Percentiles rank a stretch among this genome's conserved stretches.
Evolutionary conservation across 1,284 basidiomycete species (phyloP).

Genomic region (Stereum hirsutum): DNA sequence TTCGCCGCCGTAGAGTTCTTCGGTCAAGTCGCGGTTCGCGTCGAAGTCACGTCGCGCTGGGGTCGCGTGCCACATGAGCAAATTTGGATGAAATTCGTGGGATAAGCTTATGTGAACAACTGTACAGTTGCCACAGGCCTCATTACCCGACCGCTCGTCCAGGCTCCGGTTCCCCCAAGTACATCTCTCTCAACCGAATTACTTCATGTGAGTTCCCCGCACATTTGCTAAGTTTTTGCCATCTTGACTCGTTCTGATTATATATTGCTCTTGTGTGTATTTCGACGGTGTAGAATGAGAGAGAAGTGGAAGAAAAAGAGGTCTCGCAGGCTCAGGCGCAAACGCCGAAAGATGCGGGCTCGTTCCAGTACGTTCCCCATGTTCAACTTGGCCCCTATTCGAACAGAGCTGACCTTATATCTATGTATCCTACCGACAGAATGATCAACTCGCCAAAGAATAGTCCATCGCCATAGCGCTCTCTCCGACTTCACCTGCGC

Average conservation of each 20-base stretch:
- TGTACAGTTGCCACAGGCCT: slow-evolving; percentile 26
- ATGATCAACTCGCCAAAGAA: too few species aligned
- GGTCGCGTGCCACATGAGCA: slow-evolving; percentile 2
- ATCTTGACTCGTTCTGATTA: too few species aligned
- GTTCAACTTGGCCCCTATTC: too few species aligned
- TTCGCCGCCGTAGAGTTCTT: background rate
- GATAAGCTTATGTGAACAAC: too few species aligned
- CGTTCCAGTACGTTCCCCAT: slow-evolving; percentile 74
- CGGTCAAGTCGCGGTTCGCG: background rate
- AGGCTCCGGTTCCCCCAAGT: slow-evolving; percentile 10
- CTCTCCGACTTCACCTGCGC: too few species aligned
- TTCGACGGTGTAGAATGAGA: slow-evolving; percentile 52
- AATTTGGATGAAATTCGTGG: too few species aligned
- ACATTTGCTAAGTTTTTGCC: too few species aligned
- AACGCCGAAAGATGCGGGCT: slow-evolving; percentile 87
- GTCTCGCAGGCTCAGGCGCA: slow-evolving; percentile 79
- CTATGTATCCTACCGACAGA: too few species aligned
- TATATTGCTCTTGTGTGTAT: background rate
- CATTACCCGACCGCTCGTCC: slow-evolving; percentile 6
- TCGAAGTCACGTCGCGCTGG: too few species aligned
- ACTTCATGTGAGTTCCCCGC: slow-evolving; percentile 23
- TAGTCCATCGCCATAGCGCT: too few species aligned
- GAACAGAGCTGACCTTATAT: too few species aligned
- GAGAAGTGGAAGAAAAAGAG: slow-evolving; percentile 92
- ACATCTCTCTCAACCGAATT: slow-evolving; percentile 20